Percentiles rank a stretch among this genome's conserved stretches.
These are phyloP conservation scores for Moesziomyces aphidis DNA, from an alignment of 1,284 basidiomycete genomes.

Conservation along the genomic window DNA sequence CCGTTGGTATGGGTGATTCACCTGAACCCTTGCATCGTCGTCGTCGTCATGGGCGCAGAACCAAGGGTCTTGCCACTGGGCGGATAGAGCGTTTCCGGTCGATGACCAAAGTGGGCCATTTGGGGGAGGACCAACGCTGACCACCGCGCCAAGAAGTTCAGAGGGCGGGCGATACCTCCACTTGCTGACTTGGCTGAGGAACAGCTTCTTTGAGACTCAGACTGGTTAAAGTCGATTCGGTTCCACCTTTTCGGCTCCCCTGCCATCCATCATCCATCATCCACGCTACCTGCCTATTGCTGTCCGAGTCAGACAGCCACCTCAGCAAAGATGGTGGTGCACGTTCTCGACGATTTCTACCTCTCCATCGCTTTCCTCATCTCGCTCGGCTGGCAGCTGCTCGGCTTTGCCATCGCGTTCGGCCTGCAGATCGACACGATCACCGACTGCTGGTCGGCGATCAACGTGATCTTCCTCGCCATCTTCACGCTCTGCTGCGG, in stretches of 20 bases:
- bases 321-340: slow-evolving; percentile 29
- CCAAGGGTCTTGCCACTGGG: too few relatives aligned
- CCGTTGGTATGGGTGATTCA: not conserved
- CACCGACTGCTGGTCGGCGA: slow-evolving; percentile 61
- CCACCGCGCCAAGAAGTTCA: too few relatives aligned
- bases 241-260: too few relatives aligned
- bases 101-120: too few relatives aligned
- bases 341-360: slow-evolving; percentile 75
- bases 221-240: not conserved
- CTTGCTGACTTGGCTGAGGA: too few relatives aligned
- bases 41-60: not conserved
- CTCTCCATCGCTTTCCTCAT: slow-evolving; percentile 77
- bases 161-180: too few relatives aligned
- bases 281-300: not conserved
- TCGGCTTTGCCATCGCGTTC: slow-evolving; percentile 74
- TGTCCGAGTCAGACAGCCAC: not conserved
- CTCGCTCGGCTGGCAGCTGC: slow-evolving; percentile 76
- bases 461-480: slow-evolving; percentile 64
- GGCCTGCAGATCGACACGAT: slow-evolving; percentile 63
- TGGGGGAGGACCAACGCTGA: too few relatives aligned
- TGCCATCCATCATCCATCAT: not conserved
- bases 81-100: too few relatives aligned
- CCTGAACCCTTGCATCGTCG: not conserved
- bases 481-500: slow-evolving; percentile 68
- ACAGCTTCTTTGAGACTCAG: not conserved